Percentiles rank a stretch among this genome's conserved stretches.
These are phyloP conservation scores for Mallotus repandus DNA, from an alignment of 441 rosid species.

Conservation along the genomic window DNA sequence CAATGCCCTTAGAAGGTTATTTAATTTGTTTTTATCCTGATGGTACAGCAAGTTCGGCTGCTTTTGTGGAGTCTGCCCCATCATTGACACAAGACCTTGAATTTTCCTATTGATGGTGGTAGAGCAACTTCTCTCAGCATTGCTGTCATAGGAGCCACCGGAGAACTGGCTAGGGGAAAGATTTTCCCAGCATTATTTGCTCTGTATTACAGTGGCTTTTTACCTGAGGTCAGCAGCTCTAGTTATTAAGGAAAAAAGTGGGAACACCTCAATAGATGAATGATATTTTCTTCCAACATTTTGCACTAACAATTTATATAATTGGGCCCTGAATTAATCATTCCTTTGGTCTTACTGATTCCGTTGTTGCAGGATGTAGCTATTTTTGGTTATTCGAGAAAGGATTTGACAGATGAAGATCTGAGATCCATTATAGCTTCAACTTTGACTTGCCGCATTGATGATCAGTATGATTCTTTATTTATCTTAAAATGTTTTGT, in stretches of 20 bases:
- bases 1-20: constrained; percentile 26
- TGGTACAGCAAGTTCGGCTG: constrained; percentile 2
- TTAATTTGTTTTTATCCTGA: constrained; percentile 19
- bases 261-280: not conserved
- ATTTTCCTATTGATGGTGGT: constrained; percentile 26
- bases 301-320: not conserved
- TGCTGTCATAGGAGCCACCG: constrained; percentile 79
- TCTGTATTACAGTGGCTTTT: constrained; percentile 70
- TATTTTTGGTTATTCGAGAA: constrained; percentile 77
- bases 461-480: constrained; percentile 56
- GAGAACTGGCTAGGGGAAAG: constrained; percentile 67
- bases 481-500: not conserved
- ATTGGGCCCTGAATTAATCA: not conserved
- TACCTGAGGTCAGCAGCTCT: constrained; percentile 61
- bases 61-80: constrained; percentile 24
- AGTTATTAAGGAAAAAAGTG: constrained; percentile 5
- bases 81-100: constrained; percentile 24
- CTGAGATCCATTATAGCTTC: constrained; percentile 70
- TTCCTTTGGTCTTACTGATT: constrained; percentile 16
- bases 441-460: constrained; percentile 74
- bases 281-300: not conserved
- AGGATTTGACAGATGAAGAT: constrained; percentile 61
- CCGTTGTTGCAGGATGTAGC: constrained; percentile 50
- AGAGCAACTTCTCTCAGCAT: constrained; percentile 60
- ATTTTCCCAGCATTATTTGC: constrained; percentile 84